phyloP scores from a whole-genome alignment of 2,329 filamentous ascomycete species.

The Talaromyces atroroseus region DNA sequence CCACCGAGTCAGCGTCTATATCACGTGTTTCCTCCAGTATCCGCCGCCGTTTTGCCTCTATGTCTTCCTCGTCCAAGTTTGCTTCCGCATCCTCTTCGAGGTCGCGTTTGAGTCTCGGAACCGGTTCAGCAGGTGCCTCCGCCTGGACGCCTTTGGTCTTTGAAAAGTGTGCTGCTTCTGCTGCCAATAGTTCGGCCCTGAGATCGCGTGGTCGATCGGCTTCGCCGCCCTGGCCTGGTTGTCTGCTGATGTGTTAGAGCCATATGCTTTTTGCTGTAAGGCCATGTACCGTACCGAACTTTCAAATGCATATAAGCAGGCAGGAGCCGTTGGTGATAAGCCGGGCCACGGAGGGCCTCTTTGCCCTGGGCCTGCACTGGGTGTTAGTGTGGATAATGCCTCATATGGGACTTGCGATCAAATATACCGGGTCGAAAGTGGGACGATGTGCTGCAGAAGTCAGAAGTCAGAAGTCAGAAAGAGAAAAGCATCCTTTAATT shows the following conservation, averaged over 20 bases:
- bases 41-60: constrained; percentile 74
- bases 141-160: constrained; percentile 66
- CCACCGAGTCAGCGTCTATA: constrained; percentile 75
- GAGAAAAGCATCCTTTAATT: too few relatives aligned
- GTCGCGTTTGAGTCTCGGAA: constrained; percentile 57
- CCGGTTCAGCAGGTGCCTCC: constrained; percentile 35
- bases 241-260: constrained; percentile 40
- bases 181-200: constrained; percentile 79
- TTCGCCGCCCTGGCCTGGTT: constrained; percentile 84
- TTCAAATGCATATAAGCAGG: constrained; percentile 93
- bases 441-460: constrained; percentile 64
- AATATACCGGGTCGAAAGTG: constrained; percentile 85
- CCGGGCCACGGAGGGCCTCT: constrained; percentile 85
- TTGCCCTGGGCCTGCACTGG: constrained; percentile 72
- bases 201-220: constrained; percentile 73
- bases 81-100: constrained; percentile 48
- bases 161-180: constrained; percentile 80
- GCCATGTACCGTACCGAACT: constrained; percentile 54
- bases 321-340: constrained; percentile 92
- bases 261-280: background rate
- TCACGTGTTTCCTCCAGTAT: constrained; percentile 84
- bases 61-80: constrained; percentile 54
- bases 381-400: constrained; percentile 13
- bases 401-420: constrained; percentile 1
- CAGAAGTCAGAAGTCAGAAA: constrained; percentile 9